phyloP scores from a whole-genome alignment of 768 basidiomycete genomes.

The Collybiopsis confluens region DNA sequence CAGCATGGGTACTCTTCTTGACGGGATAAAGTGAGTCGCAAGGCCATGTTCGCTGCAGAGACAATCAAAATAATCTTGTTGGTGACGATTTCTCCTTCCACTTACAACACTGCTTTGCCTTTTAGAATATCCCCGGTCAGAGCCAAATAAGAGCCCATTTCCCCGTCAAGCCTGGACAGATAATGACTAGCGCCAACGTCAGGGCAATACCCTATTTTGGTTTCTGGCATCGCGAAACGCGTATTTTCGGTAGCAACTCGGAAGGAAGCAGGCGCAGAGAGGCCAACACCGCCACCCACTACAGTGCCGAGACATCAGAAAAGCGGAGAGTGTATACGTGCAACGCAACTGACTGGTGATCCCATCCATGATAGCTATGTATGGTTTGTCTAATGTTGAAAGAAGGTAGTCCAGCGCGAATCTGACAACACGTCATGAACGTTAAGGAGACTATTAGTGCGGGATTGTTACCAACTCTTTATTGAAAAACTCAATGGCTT shows the following conservation, averaged over 20 bases:
- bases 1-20: constrained; percentile 67
- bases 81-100: constrained; percentile 13
- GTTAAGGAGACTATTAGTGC: neutral
- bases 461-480: constrained; percentile 59
- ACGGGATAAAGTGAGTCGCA: constrained; percentile 90
- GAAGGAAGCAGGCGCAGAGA: constrained; percentile 80
- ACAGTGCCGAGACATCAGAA: constrained; percentile 4
- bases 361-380: constrained; percentile 87
- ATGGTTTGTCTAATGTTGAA: constrained; percentile 76
- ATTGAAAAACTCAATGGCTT: constrained; percentile 86
- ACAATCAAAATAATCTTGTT: constrained; percentile 6
- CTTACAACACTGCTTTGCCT: constrained; percentile 87
- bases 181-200: constrained; percentile 94
- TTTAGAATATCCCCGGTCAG: constrained; percentile 69
- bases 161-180: constrained; percentile 84
- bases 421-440: constrained; percentile 30
- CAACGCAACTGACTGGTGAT: constrained; percentile 67
- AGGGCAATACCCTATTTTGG: constrained; percentile 84
- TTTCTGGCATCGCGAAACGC: constrained; percentile 94
- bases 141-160: constrained; percentile 91
- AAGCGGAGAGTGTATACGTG: constrained; percentile 5
- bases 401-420: constrained; percentile 78
- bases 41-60: constrained; percentile 77
- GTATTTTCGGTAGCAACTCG: constrained; percentile 94
- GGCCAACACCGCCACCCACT: constrained; percentile 97